Base-by-base conservation (phyloP, 2,329 filamentous ascomycete species). In the Cryphonectria parasitica region DNA sequence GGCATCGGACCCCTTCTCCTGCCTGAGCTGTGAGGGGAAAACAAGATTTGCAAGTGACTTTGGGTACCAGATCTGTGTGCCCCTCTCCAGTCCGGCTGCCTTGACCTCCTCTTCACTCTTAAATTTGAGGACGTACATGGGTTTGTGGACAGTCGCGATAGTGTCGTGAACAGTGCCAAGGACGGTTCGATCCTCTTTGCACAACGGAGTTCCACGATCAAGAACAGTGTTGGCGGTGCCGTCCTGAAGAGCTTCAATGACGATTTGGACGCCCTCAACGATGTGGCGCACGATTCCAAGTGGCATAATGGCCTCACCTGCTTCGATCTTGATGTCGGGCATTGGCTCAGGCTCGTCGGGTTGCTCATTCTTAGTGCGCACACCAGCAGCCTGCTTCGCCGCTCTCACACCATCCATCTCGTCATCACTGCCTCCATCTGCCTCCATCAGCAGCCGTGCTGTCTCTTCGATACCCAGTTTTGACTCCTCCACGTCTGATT, bases 1-100 rank as follows among this genome's bases (percentile, higher is more conserved):
- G 11, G 96, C 95, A 80, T 99, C 96, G 13, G 94, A 96, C 71
- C 94, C 94, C 82, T 97, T 98, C 76, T 92, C 79, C 67, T 86
- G 87, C 80, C 91, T 92, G 70, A 98, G 83, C 8, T 91, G 89
- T 78, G 96, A 88, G 0, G 95, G 98, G 77, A 97, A 96, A 69
- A 97, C 93, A 76, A 92, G 97, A 0, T 87, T 90, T 56, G 94
- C 94, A 78, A 96, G 91, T 11, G 88, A 84, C 61, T 91, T 87
- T 3, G 95, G 90, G 77, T 97, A 98, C 82, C 89, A 97, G 2
- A 98, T 83, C 64, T 88, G 88, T 2, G 88, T 89, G 39, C 91
- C 93, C 56, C 88, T 83, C n/a, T 83, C 81, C n/a, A 97, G 80
- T 7, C 90, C 91, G 34, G 90, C 83, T 56, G 89, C 87, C 52